phyloP scores from a whole-genome alignment of 164 flowering plant genomes.

The Nelumbo lutea region DNA sequence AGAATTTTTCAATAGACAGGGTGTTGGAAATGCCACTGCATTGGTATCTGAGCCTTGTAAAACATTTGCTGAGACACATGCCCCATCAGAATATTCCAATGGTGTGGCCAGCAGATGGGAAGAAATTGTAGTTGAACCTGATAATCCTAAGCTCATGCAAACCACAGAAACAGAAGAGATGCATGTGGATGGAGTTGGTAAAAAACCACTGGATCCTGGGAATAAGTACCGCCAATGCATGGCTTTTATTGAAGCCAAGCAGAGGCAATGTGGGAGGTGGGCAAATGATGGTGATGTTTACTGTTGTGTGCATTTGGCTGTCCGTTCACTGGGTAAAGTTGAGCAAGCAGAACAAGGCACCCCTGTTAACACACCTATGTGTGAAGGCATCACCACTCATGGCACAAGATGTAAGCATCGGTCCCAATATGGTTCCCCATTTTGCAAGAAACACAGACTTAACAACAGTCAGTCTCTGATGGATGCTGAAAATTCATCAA shows the following conservation, averaged over 20 bases:
- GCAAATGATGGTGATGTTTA: constrained; percentile 92
- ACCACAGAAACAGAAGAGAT: constrained; percentile 32
- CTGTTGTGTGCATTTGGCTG: constrained; percentile 87
- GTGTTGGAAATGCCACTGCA: constrained; percentile 20
- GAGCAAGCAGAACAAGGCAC: constrained; percentile 39
- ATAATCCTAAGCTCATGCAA: constrained; percentile 24
- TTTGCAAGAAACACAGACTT: constrained; percentile 84
- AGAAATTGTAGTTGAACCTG: constrained; percentile 56
- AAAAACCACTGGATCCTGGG: constrained; percentile 30
- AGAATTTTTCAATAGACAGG: constrained; percentile 34
- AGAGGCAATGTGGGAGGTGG: constrained; percentile 93
- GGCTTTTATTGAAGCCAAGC: constrained; percentile 90
- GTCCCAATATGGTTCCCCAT: constrained; percentile 58
- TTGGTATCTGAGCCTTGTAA: constrained; percentile 23
- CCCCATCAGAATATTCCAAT: constrained; percentile 17
- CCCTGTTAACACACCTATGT: constrained; percentile 47
- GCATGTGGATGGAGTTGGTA: constrained; percentile 29
- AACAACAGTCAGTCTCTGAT: constrained; percentile 14
- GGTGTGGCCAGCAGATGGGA: constrained; percentile 44
- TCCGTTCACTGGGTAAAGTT: constrained; percentile 45
- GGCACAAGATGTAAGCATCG: constrained; percentile 92
- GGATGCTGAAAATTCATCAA: constrained; percentile 19
- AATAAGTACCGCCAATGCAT: constrained; percentile 61
- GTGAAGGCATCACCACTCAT: constrained; percentile 84
- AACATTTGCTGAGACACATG: constrained; percentile 20